A percentile compares a stretch with the other conserved stretches of the same genome.
Evolutionary conservation across 768 basidiomycete species (phyloP).

Genomic region (Mycena maculata): DNA sequence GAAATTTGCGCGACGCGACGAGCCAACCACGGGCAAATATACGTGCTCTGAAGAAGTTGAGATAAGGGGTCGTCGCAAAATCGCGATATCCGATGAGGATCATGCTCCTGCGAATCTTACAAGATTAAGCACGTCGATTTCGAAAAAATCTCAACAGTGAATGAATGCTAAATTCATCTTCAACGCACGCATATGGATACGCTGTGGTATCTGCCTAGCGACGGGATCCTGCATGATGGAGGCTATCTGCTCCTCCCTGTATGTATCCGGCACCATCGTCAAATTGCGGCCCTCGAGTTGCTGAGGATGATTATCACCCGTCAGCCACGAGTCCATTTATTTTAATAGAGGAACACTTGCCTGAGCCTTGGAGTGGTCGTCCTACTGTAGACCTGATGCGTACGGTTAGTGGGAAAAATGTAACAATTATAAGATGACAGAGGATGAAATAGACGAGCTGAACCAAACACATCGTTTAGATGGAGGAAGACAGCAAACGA

Average conservation of each 20-base stretch:
- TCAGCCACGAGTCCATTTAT: background rate
- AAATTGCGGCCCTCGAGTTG: constrained; percentile 12
- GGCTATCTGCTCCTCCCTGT: constrained; percentile 15
- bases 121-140: too few species aligned
- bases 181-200: too few species aligned
- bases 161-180: too few species aligned
- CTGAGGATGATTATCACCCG: constrained; percentile 1
- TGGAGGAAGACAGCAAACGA: constrained; percentile 34
- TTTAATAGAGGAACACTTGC: background rate
- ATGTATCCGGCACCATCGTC: constrained; percentile 11
- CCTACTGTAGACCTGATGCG: constrained; percentile 8
- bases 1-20: too few species aligned
- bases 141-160: too few species aligned
- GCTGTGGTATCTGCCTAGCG: too few species aligned
- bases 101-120: too few species aligned
- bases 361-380: constrained; percentile 2
- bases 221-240: constrained; percentile 12
- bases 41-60: too few species aligned
- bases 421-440: background rate
- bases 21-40: too few species aligned
- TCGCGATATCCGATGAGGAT: too few species aligned
- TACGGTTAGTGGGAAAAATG: background rate
- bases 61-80: too few species aligned
- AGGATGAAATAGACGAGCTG: constrained; percentile 24
- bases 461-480: constrained; percentile 36